Conservation (phyloP, 495 filamentous ascomycete species). For the Pyrenula aspistea region DNA sequence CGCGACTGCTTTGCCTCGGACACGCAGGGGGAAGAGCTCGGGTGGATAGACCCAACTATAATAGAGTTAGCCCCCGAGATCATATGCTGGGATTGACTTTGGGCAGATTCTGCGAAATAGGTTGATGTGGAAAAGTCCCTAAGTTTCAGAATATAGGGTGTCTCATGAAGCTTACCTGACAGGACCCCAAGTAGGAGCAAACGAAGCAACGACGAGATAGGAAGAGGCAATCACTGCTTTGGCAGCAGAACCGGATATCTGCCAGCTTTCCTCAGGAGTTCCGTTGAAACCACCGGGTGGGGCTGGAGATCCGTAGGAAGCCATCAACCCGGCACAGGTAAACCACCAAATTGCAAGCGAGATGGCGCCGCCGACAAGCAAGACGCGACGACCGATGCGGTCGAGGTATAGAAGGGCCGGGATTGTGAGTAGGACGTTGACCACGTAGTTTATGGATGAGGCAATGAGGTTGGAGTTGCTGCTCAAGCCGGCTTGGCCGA, state of each 20-base stretch:
- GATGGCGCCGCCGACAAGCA: conserved; percentile 49
- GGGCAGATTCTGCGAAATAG: too few relatives aligned
- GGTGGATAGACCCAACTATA: conserved; percentile 59
- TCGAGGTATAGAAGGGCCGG: conserved; percentile 47
- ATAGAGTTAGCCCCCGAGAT: too few relatives aligned
- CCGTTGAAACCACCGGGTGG: conserved; percentile 29
- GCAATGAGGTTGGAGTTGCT: conserved; percentile 49
- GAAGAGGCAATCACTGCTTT: conserved; percentile 51
- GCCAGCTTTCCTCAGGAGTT: conserved; percentile 24
- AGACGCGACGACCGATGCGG: conserved; percentile 50
- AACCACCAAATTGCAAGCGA: conserved; percentile 60
- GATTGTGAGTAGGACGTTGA: conserved; percentile 41
- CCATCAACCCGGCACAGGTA: conserved; percentile 59
- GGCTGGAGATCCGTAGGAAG: conserved; percentile 34
- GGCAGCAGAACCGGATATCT: conserved; percentile 27
- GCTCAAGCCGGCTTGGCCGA: conserved; percentile 56
- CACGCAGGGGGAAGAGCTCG: conserved; percentile 55
- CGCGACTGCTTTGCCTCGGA: conserved; percentile 55
- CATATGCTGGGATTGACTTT: too few relatives aligned
- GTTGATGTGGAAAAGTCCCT: too few relatives aligned
- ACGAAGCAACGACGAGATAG: conserved; percentile 54
- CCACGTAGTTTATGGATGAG: conserved; percentile 60
- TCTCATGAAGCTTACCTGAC: too few relatives aligned
- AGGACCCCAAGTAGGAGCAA: conserved; percentile 48
- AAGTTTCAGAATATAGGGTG: too few relatives aligned